Evolutionary conservation across 2,329 filamentous ascomycete genomes (phyloP).

Genomic region (Calonectria hawksworthii): DNA sequence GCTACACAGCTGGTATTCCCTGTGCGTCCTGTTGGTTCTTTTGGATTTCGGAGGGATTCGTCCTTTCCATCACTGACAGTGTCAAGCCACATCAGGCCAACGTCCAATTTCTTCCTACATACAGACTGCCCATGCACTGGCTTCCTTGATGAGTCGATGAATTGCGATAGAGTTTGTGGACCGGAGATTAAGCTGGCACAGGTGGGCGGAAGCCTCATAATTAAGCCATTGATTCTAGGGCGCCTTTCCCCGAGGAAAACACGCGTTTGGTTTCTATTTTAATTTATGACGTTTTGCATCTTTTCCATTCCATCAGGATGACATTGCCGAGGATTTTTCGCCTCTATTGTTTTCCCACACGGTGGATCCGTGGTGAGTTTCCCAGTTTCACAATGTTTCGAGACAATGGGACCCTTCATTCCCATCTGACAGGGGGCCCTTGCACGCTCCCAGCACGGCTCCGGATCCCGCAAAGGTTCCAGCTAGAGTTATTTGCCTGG

Average conservation of each 20-base stretch:
- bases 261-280: background rate
- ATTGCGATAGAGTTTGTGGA: constrained; percentile 5
- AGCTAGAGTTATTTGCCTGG: background rate
- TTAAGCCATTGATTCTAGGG: background rate
- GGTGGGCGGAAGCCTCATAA: background rate
- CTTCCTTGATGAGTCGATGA: background rate
- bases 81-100: background rate
- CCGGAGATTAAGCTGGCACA: background rate
- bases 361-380: background rate
- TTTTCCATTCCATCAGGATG: background rate
- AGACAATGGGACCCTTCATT: constrained; percentile 11
- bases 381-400: constrained; percentile 6
- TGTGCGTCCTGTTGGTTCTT: background rate
- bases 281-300: background rate
- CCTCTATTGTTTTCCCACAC: background rate
- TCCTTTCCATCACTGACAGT: background rate
- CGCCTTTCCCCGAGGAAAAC: background rate
- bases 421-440: background rate
- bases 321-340: background rate
- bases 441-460: background rate
- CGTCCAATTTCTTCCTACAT: background rate
- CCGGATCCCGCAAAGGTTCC: background rate
- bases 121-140: background rate
- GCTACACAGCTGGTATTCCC: too few relatives aligned
- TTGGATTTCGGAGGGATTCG: background rate